These are phyloP conservation scores for Excoecaria agallocha DNA, from an alignment of 345 rosid species.

Conservation along the genomic window DNA sequence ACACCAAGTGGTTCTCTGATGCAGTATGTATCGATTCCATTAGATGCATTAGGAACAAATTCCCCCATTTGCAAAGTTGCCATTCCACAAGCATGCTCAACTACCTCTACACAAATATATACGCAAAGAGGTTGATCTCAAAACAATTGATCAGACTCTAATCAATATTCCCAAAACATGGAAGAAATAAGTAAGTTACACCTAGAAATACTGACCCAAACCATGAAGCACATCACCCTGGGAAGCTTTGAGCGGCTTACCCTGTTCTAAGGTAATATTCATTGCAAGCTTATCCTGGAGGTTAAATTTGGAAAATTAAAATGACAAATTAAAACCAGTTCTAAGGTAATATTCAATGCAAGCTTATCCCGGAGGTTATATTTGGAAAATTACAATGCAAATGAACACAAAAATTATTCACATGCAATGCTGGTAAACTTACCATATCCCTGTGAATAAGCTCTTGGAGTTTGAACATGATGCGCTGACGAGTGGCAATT, in stretches of 20 bases:
- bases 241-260: constrained; percentile 38
- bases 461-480: constrained; percentile 46
- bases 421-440: neutral
- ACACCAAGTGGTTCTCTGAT: constrained; percentile 46
- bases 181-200: constrained; percentile 2
- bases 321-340: constrained; percentile 20
- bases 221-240: constrained; percentile 36
- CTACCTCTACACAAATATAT: constrained; percentile 35
- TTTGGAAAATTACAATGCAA: neutral
- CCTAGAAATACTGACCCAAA: constrained; percentile 31
- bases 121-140: constrained; percentile 13
- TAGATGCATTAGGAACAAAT: constrained; percentile 39
- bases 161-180: neutral
- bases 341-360: constrained; percentile 36
- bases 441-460: constrained; percentile 41
- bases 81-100: constrained; percentile 50
- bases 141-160: neutral
- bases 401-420: neutral
- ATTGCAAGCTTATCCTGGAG: constrained; percentile 39
- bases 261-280: constrained; percentile 41
- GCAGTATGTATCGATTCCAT: constrained; percentile 44
- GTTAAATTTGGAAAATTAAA: constrained; percentile 4
- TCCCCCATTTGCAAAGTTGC: constrained; percentile 42
- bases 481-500: constrained; percentile 37
- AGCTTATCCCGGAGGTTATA: constrained; percentile 35